Conservation (phyloP, 1,284 basidiomycete species). For the Spongiforma sp. region DNA sequence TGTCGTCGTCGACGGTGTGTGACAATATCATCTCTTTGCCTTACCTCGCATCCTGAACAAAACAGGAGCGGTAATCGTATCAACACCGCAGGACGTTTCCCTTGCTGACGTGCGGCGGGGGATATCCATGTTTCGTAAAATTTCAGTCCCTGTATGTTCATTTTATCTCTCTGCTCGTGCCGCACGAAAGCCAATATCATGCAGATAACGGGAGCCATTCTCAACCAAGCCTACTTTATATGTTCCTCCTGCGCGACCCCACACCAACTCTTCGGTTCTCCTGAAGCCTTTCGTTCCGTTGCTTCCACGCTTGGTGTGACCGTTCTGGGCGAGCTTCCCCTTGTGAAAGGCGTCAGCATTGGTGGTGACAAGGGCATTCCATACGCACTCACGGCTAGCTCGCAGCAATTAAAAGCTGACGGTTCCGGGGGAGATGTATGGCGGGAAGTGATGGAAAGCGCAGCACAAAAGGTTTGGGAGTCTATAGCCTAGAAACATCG, state of each 20-base stretch:
- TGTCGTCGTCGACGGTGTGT: slow-evolving; percentile 82
- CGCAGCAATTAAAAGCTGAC: slow-evolving; percentile 30
- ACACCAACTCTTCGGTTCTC: slow-evolving; percentile 84
- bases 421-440: slow-evolving; percentile 48
- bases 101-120: slow-evolving; percentile 94
- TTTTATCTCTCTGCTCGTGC: background rate
- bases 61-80: slow-evolving; percentile 85
- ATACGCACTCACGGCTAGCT: slow-evolving; percentile 47
- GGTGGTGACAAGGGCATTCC: slow-evolving; percentile 80
- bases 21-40: background rate
- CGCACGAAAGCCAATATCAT: slow-evolving; percentile 3
- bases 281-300: slow-evolving; percentile 67
- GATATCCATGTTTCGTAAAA: slow-evolving; percentile 92
- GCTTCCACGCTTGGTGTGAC: slow-evolving; percentile 66
- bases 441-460: slow-evolving; percentile 50
- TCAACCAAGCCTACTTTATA: slow-evolving; percentile 93
- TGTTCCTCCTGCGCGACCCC: slow-evolving; percentile 76
- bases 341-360: slow-evolving; percentile 78
- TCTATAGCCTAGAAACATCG: slow-evolving; percentile 16
- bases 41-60: background rate
- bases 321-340: slow-evolving; percentile 85
- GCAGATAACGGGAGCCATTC: slow-evolving; percentile 86
- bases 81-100: slow-evolving; percentile 96
- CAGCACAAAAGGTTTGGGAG: slow-evolving; percentile 50
- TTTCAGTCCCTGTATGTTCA: slow-evolving; percentile 79